phyloP scores from a whole-genome alignment of 2,329 filamentous ascomycete genomes.

The Penicillium sp. region DNA sequence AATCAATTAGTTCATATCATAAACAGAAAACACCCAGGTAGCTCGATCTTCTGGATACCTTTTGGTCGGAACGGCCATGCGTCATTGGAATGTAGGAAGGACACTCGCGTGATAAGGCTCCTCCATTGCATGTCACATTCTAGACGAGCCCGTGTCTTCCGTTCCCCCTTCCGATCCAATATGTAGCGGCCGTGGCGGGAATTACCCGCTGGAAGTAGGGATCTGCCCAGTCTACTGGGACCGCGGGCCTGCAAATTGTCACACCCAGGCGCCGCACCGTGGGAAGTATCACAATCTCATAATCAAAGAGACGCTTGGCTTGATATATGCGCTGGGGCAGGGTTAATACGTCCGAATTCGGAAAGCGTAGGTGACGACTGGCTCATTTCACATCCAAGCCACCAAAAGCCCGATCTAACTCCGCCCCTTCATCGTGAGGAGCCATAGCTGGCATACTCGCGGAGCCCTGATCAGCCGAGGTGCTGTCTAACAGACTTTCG shows the following conservation, averaged over 20 bases:
- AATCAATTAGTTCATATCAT: neutral
- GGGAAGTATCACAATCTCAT: neutral
- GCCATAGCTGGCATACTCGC: constrained; percentile 37
- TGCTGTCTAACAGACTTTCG: constrained; percentile 37
- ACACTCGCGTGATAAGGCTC: neutral
- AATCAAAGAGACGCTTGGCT: neutral
- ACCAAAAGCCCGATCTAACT: constrained; percentile 52
- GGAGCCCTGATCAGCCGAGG: constrained; percentile 30
- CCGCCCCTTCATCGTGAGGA: constrained; percentile 47
- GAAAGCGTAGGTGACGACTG: neutral
- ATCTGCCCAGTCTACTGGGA: neutral
- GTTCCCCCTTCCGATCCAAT: neutral
- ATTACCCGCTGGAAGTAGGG: neutral
- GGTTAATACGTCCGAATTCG: neutral
- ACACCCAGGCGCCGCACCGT: neutral
- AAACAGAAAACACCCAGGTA: neutral
- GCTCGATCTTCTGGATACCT: neutral
- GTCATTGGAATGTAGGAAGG: constrained; percentile 1
- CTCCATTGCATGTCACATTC: neutral
- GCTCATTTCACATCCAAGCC: constrained; percentile 43
- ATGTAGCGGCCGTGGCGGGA: neutral
- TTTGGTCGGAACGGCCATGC: constrained; percentile 18
- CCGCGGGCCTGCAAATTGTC: neutral
- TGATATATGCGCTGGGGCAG: neutral
- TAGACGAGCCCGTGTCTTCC: neutral